Conservation (phyloP, 495 filamentous ascomycete genomes). For the Viridothelium virens region DNA sequence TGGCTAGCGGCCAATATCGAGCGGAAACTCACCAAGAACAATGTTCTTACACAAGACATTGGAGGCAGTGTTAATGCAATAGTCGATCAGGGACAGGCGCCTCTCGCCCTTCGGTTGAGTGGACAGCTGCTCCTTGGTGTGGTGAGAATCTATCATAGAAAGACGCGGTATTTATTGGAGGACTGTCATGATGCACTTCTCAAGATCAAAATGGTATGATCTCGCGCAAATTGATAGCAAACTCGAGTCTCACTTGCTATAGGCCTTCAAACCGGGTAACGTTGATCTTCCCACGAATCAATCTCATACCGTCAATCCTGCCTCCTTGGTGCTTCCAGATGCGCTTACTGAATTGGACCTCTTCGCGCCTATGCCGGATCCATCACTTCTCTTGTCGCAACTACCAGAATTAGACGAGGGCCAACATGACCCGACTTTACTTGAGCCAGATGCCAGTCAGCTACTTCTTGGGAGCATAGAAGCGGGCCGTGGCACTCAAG, state of each 20-base stretch:
- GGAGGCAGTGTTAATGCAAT: conserved; percentile 90
- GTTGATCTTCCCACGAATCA: conserved; percentile 45
- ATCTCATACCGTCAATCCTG: conserved; percentile 40
- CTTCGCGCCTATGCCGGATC: conserved; percentile 45
- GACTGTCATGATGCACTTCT: conserved; percentile 95
- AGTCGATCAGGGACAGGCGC: conserved; percentile 85
- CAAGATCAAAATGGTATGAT: conserved; percentile 92
- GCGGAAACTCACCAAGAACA: conserved; percentile 91
- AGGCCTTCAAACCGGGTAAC: conserved; percentile 50
- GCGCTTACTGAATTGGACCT: conserved; percentile 83
- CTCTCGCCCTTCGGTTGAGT: conserved; percentile 88
- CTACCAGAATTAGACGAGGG: conserved; percentile 21
- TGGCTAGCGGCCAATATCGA: conserved; percentile 97
- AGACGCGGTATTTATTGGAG: conserved; percentile 89
- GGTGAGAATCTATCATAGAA: conserved; percentile 92
- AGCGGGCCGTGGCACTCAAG: conserved; percentile 23
- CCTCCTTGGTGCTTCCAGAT: conserved; percentile 59
- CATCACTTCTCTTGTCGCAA: conserved; percentile 31
- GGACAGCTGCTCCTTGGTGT: conserved; percentile 92
- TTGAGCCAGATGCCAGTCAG: conserved; percentile 35
- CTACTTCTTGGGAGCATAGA: conserved; percentile 26
- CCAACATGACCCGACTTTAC: conserved; percentile 27
- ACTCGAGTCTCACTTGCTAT: conserved; percentile 16
- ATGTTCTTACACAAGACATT: conserved; percentile 86
- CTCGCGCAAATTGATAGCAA: background rate